These are phyloP conservation scores for Pycnococcus provasolii DNA, from an alignment of 139 green algal species.

Conservation along the genomic window DNA sequence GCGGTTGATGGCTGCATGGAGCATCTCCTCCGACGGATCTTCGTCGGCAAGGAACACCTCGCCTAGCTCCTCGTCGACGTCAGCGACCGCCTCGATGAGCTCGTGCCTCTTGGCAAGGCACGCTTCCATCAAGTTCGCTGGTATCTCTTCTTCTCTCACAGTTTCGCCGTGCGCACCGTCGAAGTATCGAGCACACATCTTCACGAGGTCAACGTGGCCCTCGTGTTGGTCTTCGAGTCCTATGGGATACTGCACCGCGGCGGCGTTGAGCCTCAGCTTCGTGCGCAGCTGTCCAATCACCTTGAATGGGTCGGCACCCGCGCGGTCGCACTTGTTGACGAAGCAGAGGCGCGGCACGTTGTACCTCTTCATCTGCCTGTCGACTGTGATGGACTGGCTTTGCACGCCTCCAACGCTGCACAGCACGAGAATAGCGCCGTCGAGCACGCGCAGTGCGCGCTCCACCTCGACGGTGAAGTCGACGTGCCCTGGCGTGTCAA, in stretches of 20 bases:
- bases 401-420: conserved; percentile 86
- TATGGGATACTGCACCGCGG: conserved; percentile 82
- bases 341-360: conserved; percentile 80
- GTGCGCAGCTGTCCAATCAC: conserved; percentile 43
- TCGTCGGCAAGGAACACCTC: conserved; percentile 83
- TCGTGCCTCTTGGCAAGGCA: conserved; percentile 31
- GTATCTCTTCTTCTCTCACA: conserved; percentile 43
- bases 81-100: conserved; percentile 34
- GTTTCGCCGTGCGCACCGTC: conserved; percentile 62
- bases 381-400: conserved; percentile 86
- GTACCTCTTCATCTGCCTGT: conserved; percentile 91
- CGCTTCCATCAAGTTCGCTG: conserved; percentile 38
- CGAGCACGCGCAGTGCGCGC: conserved; percentile 85
- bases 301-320: conserved; percentile 66
- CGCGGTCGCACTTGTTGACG: conserved; percentile 74
- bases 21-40: conserved; percentile 46
- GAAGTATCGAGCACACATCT: conserved; percentile 48
- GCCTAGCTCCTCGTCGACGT: conserved; percentile 84
- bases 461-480: conserved; percentile 99
- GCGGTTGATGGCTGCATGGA: conserved; percentile 57
- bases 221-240: conserved; percentile 76
- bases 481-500: conserved; percentile 73
- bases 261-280: conserved; percentile 71
- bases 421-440: conserved; percentile 92
- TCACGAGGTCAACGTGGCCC: conserved; percentile 86